Percentiles rank a stretch among this genome's conserved stretches.
Evolutionary conservation across 2,329 filamentous ascomycete species (phyloP).

Genomic region (Alternaria triticimaculans): DNA sequence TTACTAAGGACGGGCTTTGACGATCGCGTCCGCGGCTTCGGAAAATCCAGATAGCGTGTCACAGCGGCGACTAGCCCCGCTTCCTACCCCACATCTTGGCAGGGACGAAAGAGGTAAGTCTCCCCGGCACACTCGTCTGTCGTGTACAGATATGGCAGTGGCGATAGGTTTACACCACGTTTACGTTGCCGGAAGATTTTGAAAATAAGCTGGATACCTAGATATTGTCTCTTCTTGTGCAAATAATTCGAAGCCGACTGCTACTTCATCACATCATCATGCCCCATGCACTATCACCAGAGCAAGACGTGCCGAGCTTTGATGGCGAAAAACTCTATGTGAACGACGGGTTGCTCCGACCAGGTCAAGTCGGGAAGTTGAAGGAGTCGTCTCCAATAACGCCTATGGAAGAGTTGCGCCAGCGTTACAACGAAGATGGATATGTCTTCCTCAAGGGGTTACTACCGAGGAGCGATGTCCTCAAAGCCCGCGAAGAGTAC

Average conservation of each 20-base stretch:
- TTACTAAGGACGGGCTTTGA: slow-evolving; percentile 26
- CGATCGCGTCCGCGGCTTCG: background rate
- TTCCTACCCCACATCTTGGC: slow-evolving; percentile 27
- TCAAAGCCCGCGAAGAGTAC: slow-evolving; percentile 60
- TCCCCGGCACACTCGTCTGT: slow-evolving; percentile 8
- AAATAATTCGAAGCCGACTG: background rate
- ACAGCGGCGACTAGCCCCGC: slow-evolving; percentile 5
- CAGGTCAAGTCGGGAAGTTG: slow-evolving; percentile 53
- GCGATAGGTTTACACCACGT: background rate
- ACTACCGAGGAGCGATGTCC: slow-evolving; percentile 60
- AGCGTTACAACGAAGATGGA: slow-evolving; percentile 57
- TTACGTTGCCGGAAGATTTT: background rate
- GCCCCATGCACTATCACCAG: slow-evolving; percentile 43
- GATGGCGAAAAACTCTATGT: slow-evolving; percentile 48
- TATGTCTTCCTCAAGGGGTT: slow-evolving; percentile 64
- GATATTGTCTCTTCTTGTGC: background rate
- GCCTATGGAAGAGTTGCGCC: slow-evolving; percentile 57
- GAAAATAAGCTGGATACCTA: background rate
- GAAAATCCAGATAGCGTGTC: slow-evolving; percentile 17
- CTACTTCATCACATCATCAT: slow-evolving; percentile 21
- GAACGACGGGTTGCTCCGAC: slow-evolving; percentile 56
- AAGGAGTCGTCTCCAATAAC: slow-evolving; percentile 53
- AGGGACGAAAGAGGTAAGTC: slow-evolving; percentile 19
- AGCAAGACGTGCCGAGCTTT: slow-evolving; percentile 31
- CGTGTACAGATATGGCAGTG: background rate